These are phyloP conservation scores for Cicer chorassanicum DNA, from an alignment of 306 rosid genomes.

Conservation along the genomic window DNA sequence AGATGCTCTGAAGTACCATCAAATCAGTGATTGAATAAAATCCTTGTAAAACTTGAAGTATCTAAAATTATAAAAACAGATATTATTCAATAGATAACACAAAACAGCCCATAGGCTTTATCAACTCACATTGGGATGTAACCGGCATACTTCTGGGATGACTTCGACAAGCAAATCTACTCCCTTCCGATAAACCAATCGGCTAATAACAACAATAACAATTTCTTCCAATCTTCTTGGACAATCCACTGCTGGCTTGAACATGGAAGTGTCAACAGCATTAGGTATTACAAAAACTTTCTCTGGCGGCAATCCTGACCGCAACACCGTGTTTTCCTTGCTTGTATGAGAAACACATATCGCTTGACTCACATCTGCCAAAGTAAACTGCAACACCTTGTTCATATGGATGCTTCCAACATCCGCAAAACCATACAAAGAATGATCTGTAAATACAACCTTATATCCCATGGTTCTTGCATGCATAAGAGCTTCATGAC, in stretches of 20 bases:
- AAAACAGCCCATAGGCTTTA: constrained; percentile 3
- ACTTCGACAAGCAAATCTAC: constrained; percentile 95
- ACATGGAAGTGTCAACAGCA: constrained; percentile 95
- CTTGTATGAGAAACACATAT: constrained; percentile 97
- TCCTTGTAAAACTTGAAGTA: constrained; percentile 49
- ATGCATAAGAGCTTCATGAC: constrained; percentile 91
- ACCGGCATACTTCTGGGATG: constrained; percentile 87
- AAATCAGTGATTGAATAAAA: constrained; percentile 1
- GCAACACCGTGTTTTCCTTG: constrained; percentile 90
- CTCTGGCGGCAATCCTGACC: constrained; percentile 88
- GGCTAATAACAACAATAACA: constrained; percentile 82
- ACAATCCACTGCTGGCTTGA: constrained; percentile 76
- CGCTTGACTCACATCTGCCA: constrained; percentile 92
- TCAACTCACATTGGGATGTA: constrained; percentile 74
- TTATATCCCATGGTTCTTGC: constrained; percentile 90
- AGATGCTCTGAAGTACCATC: neutral
- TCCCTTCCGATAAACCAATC: constrained; percentile 92
- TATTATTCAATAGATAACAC: neutral
- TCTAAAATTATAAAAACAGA: constrained; percentile 6
- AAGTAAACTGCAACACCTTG: constrained; percentile 91
- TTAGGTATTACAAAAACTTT: constrained; percentile 90
- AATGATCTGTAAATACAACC: constrained; percentile 91
- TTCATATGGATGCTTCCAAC: constrained; percentile 97
- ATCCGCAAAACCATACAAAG: constrained; percentile 88
- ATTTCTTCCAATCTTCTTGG: constrained; percentile 60